Conservation (phyloP, 768 basidiomycete species). For the Macrolepiota dolichaula region DNA sequence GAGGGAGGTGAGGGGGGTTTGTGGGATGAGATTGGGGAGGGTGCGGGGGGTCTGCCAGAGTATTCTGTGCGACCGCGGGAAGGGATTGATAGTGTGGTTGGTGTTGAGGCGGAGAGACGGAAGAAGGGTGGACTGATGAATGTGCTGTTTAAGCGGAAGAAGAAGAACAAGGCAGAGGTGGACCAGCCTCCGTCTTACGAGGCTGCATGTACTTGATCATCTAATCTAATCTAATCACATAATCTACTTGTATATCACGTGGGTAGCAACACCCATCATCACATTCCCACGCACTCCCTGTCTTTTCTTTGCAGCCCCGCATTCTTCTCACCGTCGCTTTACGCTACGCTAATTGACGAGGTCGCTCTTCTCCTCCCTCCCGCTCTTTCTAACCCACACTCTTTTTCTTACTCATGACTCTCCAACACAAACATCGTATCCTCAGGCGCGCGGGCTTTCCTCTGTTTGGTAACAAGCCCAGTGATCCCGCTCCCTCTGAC, state of each 20-base stretch:
- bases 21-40: neutral
- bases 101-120: neutral
- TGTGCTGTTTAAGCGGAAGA: neutral
- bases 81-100: neutral
- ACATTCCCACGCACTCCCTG: neutral
- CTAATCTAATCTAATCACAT: neutral
- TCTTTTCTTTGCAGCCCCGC: conserved; percentile 13
- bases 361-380: conserved; percentile 11
- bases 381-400: conserved; percentile 22
- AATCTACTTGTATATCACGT: neutral
- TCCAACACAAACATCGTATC: conserved; percentile 27
- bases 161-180: neutral
- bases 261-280: neutral
- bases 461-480: neutral
- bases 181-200: neutral
- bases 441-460: conserved; percentile 19
- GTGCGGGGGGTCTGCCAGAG: neutral
- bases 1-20: neutral
- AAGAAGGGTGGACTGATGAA: neutral
- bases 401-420: conserved; percentile 23
- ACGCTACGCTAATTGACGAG: conserved; percentile 6
- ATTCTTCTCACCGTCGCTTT: neutral
- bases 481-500: neutral
- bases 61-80: neutral
- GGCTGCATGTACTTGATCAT: neutral